A percentile compares a stretch with the other conserved stretches of the same genome.
These are phyloP conservation scores for Multifurca ochricompacta DNA, from an alignment of 768 basidiomycete genomes.

Conservation along the genomic window DNA sequence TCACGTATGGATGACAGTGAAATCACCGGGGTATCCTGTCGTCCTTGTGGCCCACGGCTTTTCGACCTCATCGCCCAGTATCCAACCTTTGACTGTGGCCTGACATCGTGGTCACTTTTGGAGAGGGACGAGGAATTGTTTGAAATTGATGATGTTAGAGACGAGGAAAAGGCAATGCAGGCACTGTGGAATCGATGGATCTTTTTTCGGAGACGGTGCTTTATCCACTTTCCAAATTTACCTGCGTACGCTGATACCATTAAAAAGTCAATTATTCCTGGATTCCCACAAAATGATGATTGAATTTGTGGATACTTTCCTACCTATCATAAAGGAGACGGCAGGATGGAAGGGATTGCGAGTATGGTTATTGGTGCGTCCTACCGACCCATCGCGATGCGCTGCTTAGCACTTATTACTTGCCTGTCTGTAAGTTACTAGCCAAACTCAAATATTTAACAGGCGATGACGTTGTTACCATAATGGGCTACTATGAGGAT, in stretches of 20 bases:
- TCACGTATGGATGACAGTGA: constrained; percentile 28
- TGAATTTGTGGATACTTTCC: background rate
- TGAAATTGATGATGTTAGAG: constrained; percentile 59
- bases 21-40: constrained; percentile 49
- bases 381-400: background rate
- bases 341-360: constrained; percentile 16
- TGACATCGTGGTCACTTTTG: constrained; percentile 59
- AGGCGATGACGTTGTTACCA: constrained; percentile 9
- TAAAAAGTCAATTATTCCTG: constrained; percentile 4
- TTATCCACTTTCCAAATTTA: background rate
- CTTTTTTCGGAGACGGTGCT: constrained; percentile 37
- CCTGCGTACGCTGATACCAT: background rate
- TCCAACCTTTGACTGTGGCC: constrained; percentile 53
- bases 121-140: constrained; percentile 74
- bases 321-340: background rate
- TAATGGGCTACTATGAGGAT: constrained; percentile 9
- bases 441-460: constrained; percentile 16
- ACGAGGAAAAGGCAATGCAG: constrained; percentile 73
- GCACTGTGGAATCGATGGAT: constrained; percentile 78
- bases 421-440: background rate
- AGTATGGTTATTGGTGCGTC: constrained; percentile 13
- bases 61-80: constrained; percentile 58
- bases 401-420: background rate
- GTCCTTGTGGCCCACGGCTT: constrained; percentile 56
- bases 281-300: background rate